Evolutionary conservation across 2,329 filamentous ascomycete genomes (phyloP).

Genomic region (Xylaria sp.): DNA sequence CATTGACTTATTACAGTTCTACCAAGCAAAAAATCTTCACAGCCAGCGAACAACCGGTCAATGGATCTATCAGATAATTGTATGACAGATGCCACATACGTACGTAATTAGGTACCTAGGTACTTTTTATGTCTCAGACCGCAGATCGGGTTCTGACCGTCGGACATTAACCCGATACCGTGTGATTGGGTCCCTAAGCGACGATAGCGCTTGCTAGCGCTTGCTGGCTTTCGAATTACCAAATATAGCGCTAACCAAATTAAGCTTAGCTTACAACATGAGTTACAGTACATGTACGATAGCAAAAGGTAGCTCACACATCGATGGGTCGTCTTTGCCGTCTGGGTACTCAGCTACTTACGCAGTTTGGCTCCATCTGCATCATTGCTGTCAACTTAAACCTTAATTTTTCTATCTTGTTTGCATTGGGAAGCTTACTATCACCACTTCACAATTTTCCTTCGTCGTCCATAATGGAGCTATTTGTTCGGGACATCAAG

Average conservation of each 20-base stretch:
- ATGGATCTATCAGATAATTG: no score
- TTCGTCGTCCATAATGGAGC: slow-evolving; percentile 21
- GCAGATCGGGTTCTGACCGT: slow-evolving; percentile 1
- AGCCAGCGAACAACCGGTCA: no score
- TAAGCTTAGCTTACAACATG: neutral
- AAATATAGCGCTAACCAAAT: no score
- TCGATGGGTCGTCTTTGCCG: neutral
- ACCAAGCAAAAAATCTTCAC: neutral
- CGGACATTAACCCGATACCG: neutral
- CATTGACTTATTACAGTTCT: no score
- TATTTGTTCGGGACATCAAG: slow-evolving; percentile 73
- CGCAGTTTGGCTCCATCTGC: no score
- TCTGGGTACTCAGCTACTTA: no score
- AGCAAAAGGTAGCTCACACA: no score
- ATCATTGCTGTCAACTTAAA: no score
- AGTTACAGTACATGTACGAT: slow-evolving; percentile 4
- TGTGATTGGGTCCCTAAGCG: slow-evolving; percentile 25
- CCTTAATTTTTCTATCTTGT: no score
- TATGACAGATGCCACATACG: no score
- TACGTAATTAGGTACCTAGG: neutral
- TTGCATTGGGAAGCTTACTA: no score
- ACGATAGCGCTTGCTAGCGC: slow-evolving; percentile 11
- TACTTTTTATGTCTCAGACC: neutral
- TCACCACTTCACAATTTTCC: neutral
- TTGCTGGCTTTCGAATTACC: neutral